A percentile compares a stretch with the other conserved stretches of the same genome.
Conservation (phyloP, 768 basidiomycete species). For the Boletus fagicola region DNA sequence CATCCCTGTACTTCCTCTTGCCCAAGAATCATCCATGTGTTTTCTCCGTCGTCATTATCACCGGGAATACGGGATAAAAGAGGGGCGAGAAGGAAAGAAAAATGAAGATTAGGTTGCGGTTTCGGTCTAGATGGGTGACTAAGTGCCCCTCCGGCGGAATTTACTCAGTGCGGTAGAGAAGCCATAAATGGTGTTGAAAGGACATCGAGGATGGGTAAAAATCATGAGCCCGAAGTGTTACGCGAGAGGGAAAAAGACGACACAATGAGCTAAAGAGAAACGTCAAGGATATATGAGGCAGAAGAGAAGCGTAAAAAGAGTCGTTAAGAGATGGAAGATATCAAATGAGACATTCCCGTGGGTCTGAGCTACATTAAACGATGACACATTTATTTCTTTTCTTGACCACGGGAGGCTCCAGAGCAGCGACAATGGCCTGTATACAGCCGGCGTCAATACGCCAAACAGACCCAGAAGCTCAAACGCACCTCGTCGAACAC, state of each 20-base stretch:
- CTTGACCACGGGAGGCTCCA: constrained; percentile 94
- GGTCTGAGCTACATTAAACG: constrained; percentile 52
- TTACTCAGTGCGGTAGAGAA: constrained; percentile 28
- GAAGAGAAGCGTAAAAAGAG: constrained; percentile 30
- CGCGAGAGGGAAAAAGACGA: constrained; percentile 16
- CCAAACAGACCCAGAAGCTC: not conserved
- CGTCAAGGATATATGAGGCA: constrained; percentile 38
- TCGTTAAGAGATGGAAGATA: constrained; percentile 37
- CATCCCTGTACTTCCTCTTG: constrained; percentile 19
- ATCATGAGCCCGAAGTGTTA: constrained; percentile 26
- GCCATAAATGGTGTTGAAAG: constrained; percentile 14
- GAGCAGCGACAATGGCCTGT: constrained; percentile 94
- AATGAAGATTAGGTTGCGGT: constrained; percentile 26
- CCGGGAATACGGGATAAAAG: constrained; percentile 6
- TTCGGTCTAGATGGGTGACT: constrained; percentile 25
- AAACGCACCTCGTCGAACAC: constrained; percentile 95
- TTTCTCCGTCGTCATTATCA: constrained; percentile 11
- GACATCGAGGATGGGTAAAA: constrained; percentile 27
- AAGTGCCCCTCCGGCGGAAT: constrained; percentile 24
- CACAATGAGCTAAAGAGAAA: constrained; percentile 25
- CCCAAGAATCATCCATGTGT: constrained; percentile 20
- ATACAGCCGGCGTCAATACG: constrained; percentile 10
- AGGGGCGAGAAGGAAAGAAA: constrained; percentile 4
- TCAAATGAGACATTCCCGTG: constrained; percentile 30
- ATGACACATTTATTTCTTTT: constrained; percentile 79